Evolutionary conservation across 352 stramenopile genomes (phyloP).

Genomic region (Aphanomyces cochlioides): DNA sequence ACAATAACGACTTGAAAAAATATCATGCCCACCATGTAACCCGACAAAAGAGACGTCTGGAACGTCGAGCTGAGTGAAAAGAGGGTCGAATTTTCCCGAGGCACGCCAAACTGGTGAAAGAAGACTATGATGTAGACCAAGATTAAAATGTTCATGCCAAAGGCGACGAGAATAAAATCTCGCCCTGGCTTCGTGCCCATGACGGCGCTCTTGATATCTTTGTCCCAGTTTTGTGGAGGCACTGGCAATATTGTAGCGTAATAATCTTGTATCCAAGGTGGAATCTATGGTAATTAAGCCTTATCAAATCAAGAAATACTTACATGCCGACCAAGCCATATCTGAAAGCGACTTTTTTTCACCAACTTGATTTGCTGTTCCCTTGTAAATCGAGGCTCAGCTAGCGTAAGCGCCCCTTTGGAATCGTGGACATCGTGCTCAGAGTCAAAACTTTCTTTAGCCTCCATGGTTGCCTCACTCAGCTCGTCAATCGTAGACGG

Average conservation of each 20-base stretch:
- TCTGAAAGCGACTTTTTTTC: slow-evolving; percentile 4
- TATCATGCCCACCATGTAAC: slow-evolving; percentile 81
- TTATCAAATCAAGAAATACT: neutral
- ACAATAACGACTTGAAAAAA: slow-evolving; percentile 76
- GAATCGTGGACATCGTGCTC: neutral
- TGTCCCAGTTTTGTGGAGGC: slow-evolving; percentile 75
- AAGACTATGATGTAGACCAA: slow-evolving; percentile 71
- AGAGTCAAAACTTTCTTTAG: neutral
- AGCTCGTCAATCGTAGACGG: no score
- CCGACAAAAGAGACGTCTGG: slow-evolving; percentile 61
- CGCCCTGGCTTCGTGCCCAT: slow-evolving; percentile 70
- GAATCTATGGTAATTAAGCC: slow-evolving; percentile 3
- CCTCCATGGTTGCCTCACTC: no score
- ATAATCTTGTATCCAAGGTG: slow-evolving; percentile 41
- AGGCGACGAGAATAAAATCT: slow-evolving; percentile 68
- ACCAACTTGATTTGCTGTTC: neutral
- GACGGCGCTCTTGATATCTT: slow-evolving; percentile 79
- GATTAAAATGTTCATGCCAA: slow-evolving; percentile 59
- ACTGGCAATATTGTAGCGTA: slow-evolving; percentile 60
- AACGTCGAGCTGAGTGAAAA: slow-evolving; percentile 50
- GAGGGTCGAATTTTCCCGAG: slow-evolving; percentile 33
- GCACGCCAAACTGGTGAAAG: slow-evolving; percentile 67
- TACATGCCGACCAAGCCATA: neutral
- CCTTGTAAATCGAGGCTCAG: neutral
- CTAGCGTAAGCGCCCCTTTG: neutral